phyloP scores from a whole-genome alignment of 139 green algal genomes.

The Trebouxia sp. region DNA sequence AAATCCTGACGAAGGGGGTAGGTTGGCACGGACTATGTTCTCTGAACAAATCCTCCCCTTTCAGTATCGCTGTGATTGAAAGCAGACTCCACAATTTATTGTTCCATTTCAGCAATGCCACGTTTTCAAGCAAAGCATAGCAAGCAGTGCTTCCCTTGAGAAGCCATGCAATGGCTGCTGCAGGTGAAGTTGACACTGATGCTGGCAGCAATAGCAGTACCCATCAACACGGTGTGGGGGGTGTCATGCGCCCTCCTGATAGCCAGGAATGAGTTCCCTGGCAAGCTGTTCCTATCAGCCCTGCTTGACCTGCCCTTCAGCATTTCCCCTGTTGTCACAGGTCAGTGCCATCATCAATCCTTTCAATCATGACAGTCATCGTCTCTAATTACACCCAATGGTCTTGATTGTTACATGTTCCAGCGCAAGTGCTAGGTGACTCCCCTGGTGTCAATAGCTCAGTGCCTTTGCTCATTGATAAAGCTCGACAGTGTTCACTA shows the following conservation, averaged over 20 bases:
- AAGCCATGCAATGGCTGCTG: not conserved
- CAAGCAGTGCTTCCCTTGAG: not conserved
- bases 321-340: constrained; percentile 87
- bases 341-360: constrained; percentile 37
- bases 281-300: constrained; percentile 76
- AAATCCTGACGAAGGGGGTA: no score
- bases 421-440: not conserved
- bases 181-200: constrained; percentile 73
- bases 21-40: no score
- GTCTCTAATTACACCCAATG: no score
- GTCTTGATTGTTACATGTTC: no score
- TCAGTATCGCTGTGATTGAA: no score
- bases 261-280: constrained; percentile 78
- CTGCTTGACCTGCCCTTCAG: constrained; percentile 89
- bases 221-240: constrained; percentile 84
- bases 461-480: no score
- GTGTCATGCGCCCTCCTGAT: constrained; percentile 73
- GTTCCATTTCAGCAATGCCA: no score
- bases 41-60: no score
- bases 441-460: not conserved
- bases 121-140: no score
- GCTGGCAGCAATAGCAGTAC: constrained; percentile 72
- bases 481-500: no score
- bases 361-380: not conserved
- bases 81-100: no score